Evolutionary conservation across 2,329 filamentous ascomycete species (phyloP), one percentile per base, ranked within the genome.

Genomic region (Xylariales sp.): DNA sequence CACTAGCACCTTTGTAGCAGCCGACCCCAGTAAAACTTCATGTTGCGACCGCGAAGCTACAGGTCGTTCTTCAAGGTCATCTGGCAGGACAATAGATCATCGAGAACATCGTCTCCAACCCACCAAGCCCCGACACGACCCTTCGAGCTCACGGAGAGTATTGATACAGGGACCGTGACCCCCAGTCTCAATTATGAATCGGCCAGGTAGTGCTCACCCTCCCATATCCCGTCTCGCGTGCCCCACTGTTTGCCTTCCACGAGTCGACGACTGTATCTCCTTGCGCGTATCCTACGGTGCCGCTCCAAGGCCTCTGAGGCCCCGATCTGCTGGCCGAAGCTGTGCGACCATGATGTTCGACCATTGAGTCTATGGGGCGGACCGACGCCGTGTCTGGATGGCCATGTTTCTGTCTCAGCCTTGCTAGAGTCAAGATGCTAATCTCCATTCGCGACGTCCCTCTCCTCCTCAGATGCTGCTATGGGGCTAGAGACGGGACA

Each of bases 131-230:
- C 24, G 21, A 42, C 22, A 18, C 32, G 10, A 9, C 6, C 18
- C 32, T 8, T 24, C 24, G 20, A 36, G 31, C 31, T 21, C n/a
- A 4, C 31, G n/a, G 19, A n/a, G 10, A 20, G 31, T 14, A 11
- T 12, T 20, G 31, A 15, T 21, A 35, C 31, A 6, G 14, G n/a
- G n/a, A 20, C 33, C 6, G 40, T 38, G 27, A 32, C 29, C 28
- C 14, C 29, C 38, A 47, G 40, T 36, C 29, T 31, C 57, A 62
- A 69, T 61, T 58, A 79, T 79, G 75, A 78, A 78, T 62, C 70
- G 75, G 69, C 70, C 73, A 78, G 75, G 75, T 79, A 78, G 62
- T 56, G 45, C 55, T 54, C 33, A 50, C 45, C 47, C 46, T 51
- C 43, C 46, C 25, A 44, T 40, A 38, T 47, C 45, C 45, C 48